A percentile compares a stretch with the other conserved stretches of the same genome.
Conservation (phyloP, 2,329 filamentous ascomycete genomes). For the Acrocalymma vagum region DNA sequence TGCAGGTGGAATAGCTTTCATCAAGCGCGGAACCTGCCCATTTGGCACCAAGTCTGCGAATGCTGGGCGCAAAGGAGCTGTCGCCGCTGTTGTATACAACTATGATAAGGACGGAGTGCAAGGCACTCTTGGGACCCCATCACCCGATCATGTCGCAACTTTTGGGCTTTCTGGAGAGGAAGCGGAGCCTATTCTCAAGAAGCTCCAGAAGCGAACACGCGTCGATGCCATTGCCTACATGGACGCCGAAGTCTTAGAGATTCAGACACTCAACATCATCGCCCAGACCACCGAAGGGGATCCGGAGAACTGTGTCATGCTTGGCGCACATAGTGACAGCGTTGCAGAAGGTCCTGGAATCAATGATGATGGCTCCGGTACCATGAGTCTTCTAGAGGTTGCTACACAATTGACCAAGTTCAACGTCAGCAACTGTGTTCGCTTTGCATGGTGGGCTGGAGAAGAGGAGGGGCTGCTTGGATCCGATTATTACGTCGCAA, state of each 20-base stretch:
- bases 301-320: slow-evolving; percentile 50
- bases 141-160: slow-evolving; percentile 69
- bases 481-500: slow-evolving; percentile 48
- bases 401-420: slow-evolving; percentile 50
- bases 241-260: slow-evolving; percentile 57
- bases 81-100: slow-evolving; percentile 80
- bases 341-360: slow-evolving; percentile 52
- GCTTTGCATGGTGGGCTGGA: slow-evolving; percentile 50
- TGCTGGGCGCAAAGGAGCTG: slow-evolving; percentile 75
- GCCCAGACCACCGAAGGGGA: slow-evolving; percentile 50
- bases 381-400: slow-evolving; percentile 49
- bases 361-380: slow-evolving; percentile 52
- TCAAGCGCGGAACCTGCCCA: slow-evolving; percentile 74
- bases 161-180: slow-evolving; percentile 73
- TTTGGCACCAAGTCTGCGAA: slow-evolving; percentile 77
- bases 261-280: slow-evolving; percentile 56
- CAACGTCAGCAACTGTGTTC: slow-evolving; percentile 49
- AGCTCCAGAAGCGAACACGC: slow-evolving; percentile 59
- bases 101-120: slow-evolving; percentile 67
- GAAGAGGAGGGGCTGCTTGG: slow-evolving; percentile 53
- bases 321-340: slow-evolving; percentile 51
- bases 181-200: slow-evolving; percentile 61
- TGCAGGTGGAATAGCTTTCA: slow-evolving; percentile 73
- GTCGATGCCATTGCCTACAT: slow-evolving; percentile 56
- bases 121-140: slow-evolving; percentile 74